A percentile compares a stretch with the other conserved stretches of the same genome.
Conservation (phyloP, 345 rosid genomes). For the Physaria fendleri region DNA sequence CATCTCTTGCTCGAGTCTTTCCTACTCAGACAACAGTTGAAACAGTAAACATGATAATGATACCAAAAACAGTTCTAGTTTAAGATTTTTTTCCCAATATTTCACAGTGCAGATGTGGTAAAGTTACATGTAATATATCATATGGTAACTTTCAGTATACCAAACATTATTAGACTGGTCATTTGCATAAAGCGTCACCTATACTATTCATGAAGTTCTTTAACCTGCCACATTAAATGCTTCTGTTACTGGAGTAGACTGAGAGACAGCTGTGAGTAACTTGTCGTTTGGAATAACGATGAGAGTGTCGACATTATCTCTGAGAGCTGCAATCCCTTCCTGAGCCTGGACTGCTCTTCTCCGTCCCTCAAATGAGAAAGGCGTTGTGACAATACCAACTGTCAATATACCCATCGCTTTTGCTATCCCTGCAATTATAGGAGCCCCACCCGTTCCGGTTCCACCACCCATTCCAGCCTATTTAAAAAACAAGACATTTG, state of each 20-base stretch:
- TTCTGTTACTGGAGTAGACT: slow-evolving; percentile 88
- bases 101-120: neutral
- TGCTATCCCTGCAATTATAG: slow-evolving; percentile 87
- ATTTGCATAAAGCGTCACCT: neutral
- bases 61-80: neutral
- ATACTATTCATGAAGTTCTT: neutral
- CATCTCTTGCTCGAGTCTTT: slow-evolving; percentile 95
- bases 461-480: slow-evolving; percentile 99
- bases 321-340: slow-evolving; percentile 90
- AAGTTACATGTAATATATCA: neutral
- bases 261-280: slow-evolving; percentile 85
- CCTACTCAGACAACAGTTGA: slow-evolving; percentile 38
- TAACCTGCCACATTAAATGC: slow-evolving; percentile 74
- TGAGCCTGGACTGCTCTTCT: slow-evolving; percentile 92
- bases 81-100: neutral
- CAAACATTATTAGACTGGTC: neutral
- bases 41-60: neutral
- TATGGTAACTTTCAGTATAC: neutral
- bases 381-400: slow-evolving; percentile 91
- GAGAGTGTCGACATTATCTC: slow-evolving; percentile 93
- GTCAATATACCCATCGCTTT: slow-evolving; percentile 94
- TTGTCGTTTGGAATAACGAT: slow-evolving; percentile 97
- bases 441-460: slow-evolving; percentile 94
- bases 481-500: neutral
- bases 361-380: slow-evolving; percentile 93